Evolutionary conservation across 495 filamentous ascomycete genomes (phyloP).

Genomic region (Cudoniella acicularis): DNA sequence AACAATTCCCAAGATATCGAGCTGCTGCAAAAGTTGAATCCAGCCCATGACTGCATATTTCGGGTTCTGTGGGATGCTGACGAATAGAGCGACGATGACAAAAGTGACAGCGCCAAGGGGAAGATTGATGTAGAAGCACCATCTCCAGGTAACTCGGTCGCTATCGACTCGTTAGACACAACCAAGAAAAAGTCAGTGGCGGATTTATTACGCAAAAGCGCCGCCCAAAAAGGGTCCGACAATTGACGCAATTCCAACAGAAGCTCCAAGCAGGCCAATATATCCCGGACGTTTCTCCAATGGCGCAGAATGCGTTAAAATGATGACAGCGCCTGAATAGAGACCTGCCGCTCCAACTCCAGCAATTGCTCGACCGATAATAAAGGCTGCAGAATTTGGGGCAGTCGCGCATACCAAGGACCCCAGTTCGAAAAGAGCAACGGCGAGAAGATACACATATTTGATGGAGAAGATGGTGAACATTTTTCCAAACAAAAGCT

Average conservation of each 20-base stretch:
- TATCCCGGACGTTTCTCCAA: slow-evolving; percentile 57
- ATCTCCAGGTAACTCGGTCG: slow-evolving; percentile 56
- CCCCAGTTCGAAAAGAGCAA: slow-evolving; percentile 47
- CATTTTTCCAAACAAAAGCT: slow-evolving; percentile 36
- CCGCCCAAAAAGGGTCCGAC: slow-evolving; percentile 61
- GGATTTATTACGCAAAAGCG: slow-evolving; percentile 39
- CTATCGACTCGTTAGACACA: no score
- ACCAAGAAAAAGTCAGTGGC: slow-evolving; percentile 28
- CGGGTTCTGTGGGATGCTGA: slow-evolving; percentile 37
- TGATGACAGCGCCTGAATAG: slow-evolving; percentile 42
- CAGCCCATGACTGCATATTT: slow-evolving; percentile 12
- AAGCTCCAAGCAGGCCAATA: slow-evolving; percentile 58
- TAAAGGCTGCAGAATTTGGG: slow-evolving; percentile 48
- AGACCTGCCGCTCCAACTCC: slow-evolving; percentile 45
- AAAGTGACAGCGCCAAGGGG: slow-evolving; percentile 48
- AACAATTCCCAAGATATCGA: slow-evolving; percentile 64
- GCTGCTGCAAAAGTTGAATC: slow-evolving; percentile 23
- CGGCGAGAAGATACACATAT: slow-evolving; percentile 18
- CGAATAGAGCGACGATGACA: slow-evolving; percentile 39
- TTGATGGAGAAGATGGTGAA: slow-evolving; percentile 38
- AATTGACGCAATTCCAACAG: slow-evolving; percentile 59
- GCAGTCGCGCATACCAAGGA: slow-evolving; percentile 53
- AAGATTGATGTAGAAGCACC: slow-evolving; percentile 65
- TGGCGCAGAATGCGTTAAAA: slow-evolving; percentile 70
- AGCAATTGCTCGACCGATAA: slow-evolving; percentile 53